Conservation (phyloP, 768 basidiomycete genomes). For the Boletus rubropictus region DNA sequence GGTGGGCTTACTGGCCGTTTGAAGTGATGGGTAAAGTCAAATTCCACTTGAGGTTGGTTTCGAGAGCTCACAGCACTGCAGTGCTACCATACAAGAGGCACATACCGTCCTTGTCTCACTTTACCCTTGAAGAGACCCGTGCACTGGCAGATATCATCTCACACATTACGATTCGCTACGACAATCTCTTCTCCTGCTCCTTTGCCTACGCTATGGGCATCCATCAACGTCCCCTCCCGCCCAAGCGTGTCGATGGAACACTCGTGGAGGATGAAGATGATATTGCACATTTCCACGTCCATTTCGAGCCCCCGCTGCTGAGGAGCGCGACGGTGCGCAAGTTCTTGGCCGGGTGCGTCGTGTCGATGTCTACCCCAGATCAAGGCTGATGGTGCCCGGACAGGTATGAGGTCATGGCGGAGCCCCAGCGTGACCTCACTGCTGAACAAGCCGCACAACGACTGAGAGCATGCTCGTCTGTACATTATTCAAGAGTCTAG, state of each 20-base stretch:
- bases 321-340: slow-evolving; percentile 79
- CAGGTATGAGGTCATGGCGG: slow-evolving; percentile 88
- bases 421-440: slow-evolving; percentile 85
- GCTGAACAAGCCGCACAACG: slow-evolving; percentile 78
- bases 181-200: slow-evolving; percentile 76
- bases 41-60: neutral
- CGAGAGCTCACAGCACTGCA: slow-evolving; percentile 23
- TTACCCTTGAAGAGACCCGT: slow-evolving; percentile 54
- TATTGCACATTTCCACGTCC: slow-evolving; percentile 77
- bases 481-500: slow-evolving; percentile 45
- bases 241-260: slow-evolving; percentile 23
- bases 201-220: slow-evolving; percentile 96
- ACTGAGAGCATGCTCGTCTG: slow-evolving; percentile 48
- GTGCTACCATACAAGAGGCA: slow-evolving; percentile 77
- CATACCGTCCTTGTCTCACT: slow-evolving; percentile 60
- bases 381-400: neutral
- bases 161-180: slow-evolving; percentile 59
- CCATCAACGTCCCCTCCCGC: slow-evolving; percentile 72
- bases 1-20: slow-evolving; percentile 96
- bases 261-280: slow-evolving; percentile 40
- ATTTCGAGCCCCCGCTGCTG: slow-evolving; percentile 81
- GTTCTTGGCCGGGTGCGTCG: slow-evolving; percentile 78
- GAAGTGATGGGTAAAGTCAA: slow-evolving; percentile 59
- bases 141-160: slow-evolving; percentile 67
- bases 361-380: neutral